These are phyloP conservation scores for Macadamia integrifolia DNA, from an alignment of 164 flowering plant species.

Conservation along the genomic window DNA sequence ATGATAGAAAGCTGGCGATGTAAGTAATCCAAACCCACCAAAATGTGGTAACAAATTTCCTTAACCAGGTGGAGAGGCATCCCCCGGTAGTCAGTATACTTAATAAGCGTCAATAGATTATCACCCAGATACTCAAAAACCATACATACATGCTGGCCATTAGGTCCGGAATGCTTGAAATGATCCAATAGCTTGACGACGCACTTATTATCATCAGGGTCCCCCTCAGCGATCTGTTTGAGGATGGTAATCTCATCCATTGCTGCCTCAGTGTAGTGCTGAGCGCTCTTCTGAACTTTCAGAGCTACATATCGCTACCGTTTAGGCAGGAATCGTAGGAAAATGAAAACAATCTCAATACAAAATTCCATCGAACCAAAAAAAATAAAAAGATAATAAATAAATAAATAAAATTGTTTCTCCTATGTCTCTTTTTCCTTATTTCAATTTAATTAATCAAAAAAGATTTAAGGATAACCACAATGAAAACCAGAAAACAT, in stretches of 20 bases:
- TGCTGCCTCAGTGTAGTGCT: constrained; percentile 46
- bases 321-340: neutral
- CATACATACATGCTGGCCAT: constrained; percentile 97
- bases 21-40: constrained; percentile 87
- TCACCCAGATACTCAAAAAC: constrained; percentile 93
- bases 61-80: constrained; percentile 70
- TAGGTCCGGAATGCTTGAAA: constrained; percentile 95
- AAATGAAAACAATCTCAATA: neutral
- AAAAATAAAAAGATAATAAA: neutral
- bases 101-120: constrained; percentile 78
- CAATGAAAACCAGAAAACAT: neutral
- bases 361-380: neutral
- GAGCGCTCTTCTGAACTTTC: constrained; percentile 49
- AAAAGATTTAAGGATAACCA: neutral
- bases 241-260: constrained; percentile 55
- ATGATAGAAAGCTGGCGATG: constrained; percentile 80
- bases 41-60: constrained; percentile 63
- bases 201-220: constrained; percentile 69
- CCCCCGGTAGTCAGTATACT: constrained; percentile 72
- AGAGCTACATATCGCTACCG: constrained; percentile 37
- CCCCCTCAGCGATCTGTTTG: constrained; percentile 78
- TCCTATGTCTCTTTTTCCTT: neutral
- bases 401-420: neutral
- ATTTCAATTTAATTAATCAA: neutral
- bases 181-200: constrained; percentile 90